Evolutionary conservation across 352 stramenopile species (phyloP).

Genomic region (Pythium aristosporum): DNA sequence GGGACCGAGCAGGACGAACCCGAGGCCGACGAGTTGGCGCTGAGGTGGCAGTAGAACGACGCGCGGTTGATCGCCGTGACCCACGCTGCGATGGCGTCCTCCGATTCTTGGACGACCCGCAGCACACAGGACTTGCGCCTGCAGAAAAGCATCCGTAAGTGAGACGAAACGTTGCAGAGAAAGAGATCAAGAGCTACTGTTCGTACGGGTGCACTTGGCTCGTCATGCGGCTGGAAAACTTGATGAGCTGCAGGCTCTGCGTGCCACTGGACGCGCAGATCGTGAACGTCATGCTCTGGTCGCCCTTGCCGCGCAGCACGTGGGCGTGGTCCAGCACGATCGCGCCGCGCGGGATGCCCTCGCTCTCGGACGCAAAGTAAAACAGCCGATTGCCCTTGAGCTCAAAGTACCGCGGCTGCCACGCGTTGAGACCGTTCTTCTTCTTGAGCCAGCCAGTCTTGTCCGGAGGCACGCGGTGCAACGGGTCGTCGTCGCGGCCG

Average conservation of each 20-base stretch:
- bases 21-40: constrained; percentile 36
- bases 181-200: not conserved
- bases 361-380: constrained; percentile 73
- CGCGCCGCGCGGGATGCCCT: constrained; percentile 69
- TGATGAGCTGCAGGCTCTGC: constrained; percentile 61
- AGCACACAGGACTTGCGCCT: constrained; percentile 66
- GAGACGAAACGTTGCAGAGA: not conserved
- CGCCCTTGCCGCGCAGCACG: constrained; percentile 55
- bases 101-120: constrained; percentile 57
- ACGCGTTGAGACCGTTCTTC: constrained; percentile 74
- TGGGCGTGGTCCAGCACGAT: constrained; percentile 72
- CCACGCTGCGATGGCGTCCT: constrained; percentile 49
- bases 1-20: constrained; percentile 29
- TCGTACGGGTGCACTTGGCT: constrained; percentile 57
- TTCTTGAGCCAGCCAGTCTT: constrained; percentile 83
- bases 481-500: constrained; percentile 28
- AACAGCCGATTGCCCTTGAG: constrained; percentile 79
- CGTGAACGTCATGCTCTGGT: constrained; percentile 65
- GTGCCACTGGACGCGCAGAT: constrained; percentile 65
- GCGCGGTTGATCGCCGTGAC: constrained; percentile 67
- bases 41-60: constrained; percentile 70
- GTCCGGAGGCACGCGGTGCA: constrained; percentile 36
- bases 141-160: not conserved
- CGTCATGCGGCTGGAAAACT: constrained; percentile 70
- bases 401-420: constrained; percentile 80